Evolutionary conservation across 805 yeast genomes (phyloP).

Genomic region (Osmozyma mogii): DNA sequence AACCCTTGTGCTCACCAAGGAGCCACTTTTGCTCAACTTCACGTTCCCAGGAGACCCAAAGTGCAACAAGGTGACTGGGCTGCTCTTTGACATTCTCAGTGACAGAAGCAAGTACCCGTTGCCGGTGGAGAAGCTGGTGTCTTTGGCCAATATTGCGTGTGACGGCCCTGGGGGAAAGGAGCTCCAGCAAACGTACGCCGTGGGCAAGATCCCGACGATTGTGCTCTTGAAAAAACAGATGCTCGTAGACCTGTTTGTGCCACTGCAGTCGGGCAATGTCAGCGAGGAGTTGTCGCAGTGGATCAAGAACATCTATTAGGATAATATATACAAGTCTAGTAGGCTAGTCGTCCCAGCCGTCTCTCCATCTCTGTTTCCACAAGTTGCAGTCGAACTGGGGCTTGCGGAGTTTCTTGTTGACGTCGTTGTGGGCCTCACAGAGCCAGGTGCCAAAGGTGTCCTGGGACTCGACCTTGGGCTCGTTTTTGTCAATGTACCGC

Average conservation of each 20-base stretch:
- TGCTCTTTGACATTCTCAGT: slow-evolving; percentile 38
- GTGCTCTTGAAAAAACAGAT: slow-evolving; percentile 62
- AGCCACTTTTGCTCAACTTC: slow-evolving; percentile 66
- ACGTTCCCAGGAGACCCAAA: slow-evolving; percentile 57
- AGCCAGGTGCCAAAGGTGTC: slow-evolving; percentile 86
- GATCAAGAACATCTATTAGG: slow-evolving; percentile 17
- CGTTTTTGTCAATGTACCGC: slow-evolving; percentile 43
- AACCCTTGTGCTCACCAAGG: slow-evolving; percentile 40
- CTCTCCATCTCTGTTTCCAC: slow-evolving; percentile 93
- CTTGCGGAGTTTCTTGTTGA: slow-evolving; percentile 82
- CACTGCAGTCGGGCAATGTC: slow-evolving; percentile 13
- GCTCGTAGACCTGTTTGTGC: slow-evolving; percentile 31
- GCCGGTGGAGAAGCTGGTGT: slow-evolving; percentile 37
- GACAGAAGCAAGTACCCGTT: slow-evolving; percentile 16
- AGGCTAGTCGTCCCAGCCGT: slow-evolving; percentile 68
- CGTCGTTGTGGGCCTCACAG: slow-evolving; percentile 91
- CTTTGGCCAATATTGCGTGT: slow-evolving; percentile 64
- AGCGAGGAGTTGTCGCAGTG: slow-evolving; percentile 26
- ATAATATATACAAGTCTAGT: slow-evolving; percentile 1
- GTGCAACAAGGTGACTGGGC: slow-evolving; percentile 55
- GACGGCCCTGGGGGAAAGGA: slow-evolving; percentile 60
- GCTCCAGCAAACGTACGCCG: slow-evolving; percentile 47
- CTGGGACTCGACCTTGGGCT: slow-evolving; percentile 54
- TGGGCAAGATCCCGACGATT: slow-evolving; percentile 54
- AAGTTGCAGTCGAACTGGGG: slow-evolving; percentile 76